Conservation (phyloP, 2,329 filamentous ascomycete genomes). For the Stachybotrys chartarum region DNA sequence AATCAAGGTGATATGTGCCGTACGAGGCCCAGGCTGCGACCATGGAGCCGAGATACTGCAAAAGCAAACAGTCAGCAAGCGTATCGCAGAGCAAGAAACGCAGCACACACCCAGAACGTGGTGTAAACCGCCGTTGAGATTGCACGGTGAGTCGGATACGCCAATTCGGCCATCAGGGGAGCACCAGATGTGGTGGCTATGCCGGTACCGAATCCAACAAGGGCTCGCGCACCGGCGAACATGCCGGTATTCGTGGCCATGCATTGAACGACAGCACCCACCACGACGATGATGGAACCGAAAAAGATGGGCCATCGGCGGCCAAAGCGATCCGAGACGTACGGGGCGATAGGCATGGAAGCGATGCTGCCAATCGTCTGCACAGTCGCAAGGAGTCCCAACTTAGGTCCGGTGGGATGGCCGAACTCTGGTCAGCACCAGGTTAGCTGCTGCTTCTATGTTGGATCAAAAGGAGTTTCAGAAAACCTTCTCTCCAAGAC, state of each 20-base stretch:
- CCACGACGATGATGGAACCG: conserved; percentile 22
- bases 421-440: conserved; percentile 34
- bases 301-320: conserved; percentile 28
- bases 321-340: conserved; percentile 30
- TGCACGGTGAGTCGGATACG: conserved; percentile 24
- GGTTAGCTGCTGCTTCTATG: conserved; percentile 36
- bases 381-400: conserved; percentile 29
- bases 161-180: conserved; percentile 24
- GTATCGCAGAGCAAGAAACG: neutral
- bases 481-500: conserved; percentile 19
- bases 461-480: conserved; percentile 15
- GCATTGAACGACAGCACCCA: conserved; percentile 23
- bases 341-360: conserved; percentile 25
- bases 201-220: conserved; percentile 23
- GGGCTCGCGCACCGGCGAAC: conserved; percentile 21
- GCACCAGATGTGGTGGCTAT: conserved; percentile 23
- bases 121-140: conserved; percentile 25
- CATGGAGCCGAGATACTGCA: neutral
- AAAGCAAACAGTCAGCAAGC: neutral
- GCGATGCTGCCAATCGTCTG: conserved; percentile 32
- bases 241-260: conserved; percentile 14
- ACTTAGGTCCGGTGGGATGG: conserved; percentile 24
- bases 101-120: conserved; percentile 17
- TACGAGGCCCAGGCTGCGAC: neutral
- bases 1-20: neutral